Evolutionary conservation across 2,329 filamentous ascomycete genomes (phyloP), one percentile per base, ranked within the genome.

Genomic region (Penicillium concentricum): DNA sequence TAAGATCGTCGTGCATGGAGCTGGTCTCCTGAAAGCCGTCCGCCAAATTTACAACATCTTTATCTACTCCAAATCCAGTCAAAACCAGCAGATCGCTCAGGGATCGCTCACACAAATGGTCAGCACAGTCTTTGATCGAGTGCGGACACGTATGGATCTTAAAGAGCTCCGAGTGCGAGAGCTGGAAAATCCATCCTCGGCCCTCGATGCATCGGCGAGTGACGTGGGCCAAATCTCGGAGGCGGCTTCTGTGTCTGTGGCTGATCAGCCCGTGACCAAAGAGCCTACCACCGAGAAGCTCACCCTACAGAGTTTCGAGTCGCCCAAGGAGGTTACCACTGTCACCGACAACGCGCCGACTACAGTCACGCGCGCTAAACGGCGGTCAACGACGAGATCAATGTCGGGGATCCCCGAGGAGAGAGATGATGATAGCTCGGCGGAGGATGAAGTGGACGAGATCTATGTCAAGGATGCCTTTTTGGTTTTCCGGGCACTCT

Each of bases 41-140:
- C 89, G 94, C 66, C 91, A 97, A 75, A 96, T 97, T 57, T 99
- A 99, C 81, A 99, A 99, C 79, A 95, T 99, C 66, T 99, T 99
- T 75, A 82, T 99, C 58, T 85, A 97, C 49, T 97, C 93, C 64
- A 92, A 94, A 71, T 96, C 88, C 62, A 95, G 89, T 61, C 86
- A 91, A 55, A 99, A 97, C 72, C 94, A 99, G 79, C 92, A 96
- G 74, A 91, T 97, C 48, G 95, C 95, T 1, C 95, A 99, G 74
- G 94, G 94, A 3, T 97, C 94, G 4, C 79, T 99, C 69, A 96
- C 93, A 4, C 94, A 99, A 76, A 99, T 99, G 94, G 91, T 97
- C 38, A 92, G 93, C 63, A 97, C 93, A 1, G 94, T 99, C 3
- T 99, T 99, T 68, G 94, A 99, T 75, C 82, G 94, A 60, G 93